Conservation (phyloP, 2,329 filamentous ascomycete species). For the Apiospora aurea region DNA sequence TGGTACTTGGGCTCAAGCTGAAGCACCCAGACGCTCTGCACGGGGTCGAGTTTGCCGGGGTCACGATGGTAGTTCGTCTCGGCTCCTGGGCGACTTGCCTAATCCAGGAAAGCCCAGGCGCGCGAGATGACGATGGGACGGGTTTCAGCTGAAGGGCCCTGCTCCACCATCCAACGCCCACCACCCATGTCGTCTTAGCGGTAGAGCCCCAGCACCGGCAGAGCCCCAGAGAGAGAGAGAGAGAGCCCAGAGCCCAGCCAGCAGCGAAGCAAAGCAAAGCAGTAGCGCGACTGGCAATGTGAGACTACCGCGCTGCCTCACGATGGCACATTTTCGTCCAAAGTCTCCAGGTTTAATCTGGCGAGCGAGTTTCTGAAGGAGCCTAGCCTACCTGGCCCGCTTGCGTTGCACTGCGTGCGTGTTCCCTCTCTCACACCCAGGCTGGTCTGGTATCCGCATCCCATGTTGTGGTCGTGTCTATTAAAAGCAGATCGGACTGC, state of each 20-base stretch:
- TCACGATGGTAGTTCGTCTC: slow-evolving; percentile 18
- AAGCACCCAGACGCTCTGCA: not conserved
- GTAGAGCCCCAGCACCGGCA: not conserved
- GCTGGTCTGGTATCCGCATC: not conserved
- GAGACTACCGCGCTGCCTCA: slow-evolving; percentile 19
- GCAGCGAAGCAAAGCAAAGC: no score
- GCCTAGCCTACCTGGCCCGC: not conserved
- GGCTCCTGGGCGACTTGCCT: not conserved
- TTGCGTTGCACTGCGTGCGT: not conserved
- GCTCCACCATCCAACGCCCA: not conserved
- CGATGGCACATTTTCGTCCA: not conserved
- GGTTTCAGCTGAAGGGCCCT: slow-evolving; percentile 10
- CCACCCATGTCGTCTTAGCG: slow-evolving; percentile 6
- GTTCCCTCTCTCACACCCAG: not conserved
- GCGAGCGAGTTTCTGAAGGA: slow-evolving; percentile 11
- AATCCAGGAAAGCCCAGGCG: not conserved
- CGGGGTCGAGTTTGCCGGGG: not conserved
- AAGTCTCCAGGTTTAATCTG: slow-evolving; percentile 9
- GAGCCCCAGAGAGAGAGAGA: not conserved
- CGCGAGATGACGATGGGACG: slow-evolving; percentile 10
- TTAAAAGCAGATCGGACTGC: slow-evolving; percentile 17
- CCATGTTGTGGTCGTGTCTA: slow-evolving; percentile 7
- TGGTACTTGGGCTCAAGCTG: slow-evolving; percentile 10
- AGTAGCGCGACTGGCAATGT: slow-evolving; percentile 1
- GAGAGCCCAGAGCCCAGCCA: not conserved